Evolutionary conservation across 352 stramenopile genomes (phyloP).

Genomic region (Plasmopara halstedii): DNA sequence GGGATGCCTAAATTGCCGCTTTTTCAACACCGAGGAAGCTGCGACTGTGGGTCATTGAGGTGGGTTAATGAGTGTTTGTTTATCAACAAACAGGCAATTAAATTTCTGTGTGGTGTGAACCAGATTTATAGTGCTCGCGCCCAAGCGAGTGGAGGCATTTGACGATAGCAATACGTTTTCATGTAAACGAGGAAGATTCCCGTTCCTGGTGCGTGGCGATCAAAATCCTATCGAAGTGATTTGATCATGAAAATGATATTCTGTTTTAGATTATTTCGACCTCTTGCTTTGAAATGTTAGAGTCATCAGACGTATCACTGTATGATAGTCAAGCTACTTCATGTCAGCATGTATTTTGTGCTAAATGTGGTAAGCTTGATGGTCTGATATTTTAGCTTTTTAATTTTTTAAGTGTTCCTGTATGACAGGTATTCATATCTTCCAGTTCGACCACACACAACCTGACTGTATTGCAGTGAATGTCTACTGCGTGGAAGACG

Average conservation of each 20-base stretch:
- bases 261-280: constrained; percentile 50
- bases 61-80: constrained; percentile 5
- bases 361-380: constrained; percentile 52
- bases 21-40: constrained; percentile 67
- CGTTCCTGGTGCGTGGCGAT: constrained; percentile 45
- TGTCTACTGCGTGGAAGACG: constrained; percentile 71
- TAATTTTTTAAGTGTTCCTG: not conserved
- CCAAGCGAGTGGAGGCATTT: constrained; percentile 70
- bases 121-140: constrained; percentile 68
- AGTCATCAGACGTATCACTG: constrained; percentile 53
- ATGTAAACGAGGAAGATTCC: constrained; percentile 77
- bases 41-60: constrained; percentile 61
- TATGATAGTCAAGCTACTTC: constrained; percentile 65
- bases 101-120: constrained; percentile 2
- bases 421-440: constrained; percentile 65
- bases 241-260: not conserved
- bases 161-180: constrained; percentile 78
- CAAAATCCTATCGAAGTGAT: not conserved
- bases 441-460: constrained; percentile 72
- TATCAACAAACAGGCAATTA: constrained; percentile 3
- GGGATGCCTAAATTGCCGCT: constrained; percentile 55
- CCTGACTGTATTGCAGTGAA: constrained; percentile 70
- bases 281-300: constrained; percentile 73
- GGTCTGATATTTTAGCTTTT: not conserved
- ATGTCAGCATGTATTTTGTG: constrained; percentile 72